Conservation (phyloP, 495 filamentous ascomycete genomes). For the Neurospora sublineolata region DNA sequence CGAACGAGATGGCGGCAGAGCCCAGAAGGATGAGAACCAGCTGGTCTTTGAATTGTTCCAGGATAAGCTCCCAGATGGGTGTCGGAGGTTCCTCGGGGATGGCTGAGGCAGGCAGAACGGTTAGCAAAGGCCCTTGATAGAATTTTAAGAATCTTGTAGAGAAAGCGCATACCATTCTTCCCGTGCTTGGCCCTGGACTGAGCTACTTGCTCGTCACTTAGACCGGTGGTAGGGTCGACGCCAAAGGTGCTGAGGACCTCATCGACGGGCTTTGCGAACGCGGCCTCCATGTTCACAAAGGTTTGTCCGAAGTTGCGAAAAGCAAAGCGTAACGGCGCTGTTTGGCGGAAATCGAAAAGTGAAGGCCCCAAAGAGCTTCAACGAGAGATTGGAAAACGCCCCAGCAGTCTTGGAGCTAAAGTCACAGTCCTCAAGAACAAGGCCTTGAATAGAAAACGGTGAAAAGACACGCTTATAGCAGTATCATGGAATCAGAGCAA, state of each 20-base stretch:
- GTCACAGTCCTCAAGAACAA: not conserved
- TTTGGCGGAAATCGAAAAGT: not conserved
- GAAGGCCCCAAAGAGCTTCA: not conserved
- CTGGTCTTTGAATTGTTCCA: constrained; percentile 99
- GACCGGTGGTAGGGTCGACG: constrained; percentile 53
- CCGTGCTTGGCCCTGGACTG: constrained; percentile 58
- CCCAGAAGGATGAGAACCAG: constrained; percentile 90
- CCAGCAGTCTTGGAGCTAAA: not conserved
- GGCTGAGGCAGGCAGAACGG: constrained; percentile 39
- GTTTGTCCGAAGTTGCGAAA: not conserved
- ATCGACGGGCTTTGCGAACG: constrained; percentile 56
- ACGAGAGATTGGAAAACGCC: not conserved
- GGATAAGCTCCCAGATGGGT: constrained; percentile 86
- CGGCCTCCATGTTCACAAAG: constrained; percentile 56
- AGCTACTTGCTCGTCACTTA: constrained; percentile 58
- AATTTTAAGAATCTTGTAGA: not conserved
- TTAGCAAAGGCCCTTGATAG: not conserved
- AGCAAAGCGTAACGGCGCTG: not conserved
- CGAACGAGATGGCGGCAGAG: constrained; percentile 89
- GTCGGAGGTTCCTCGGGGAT: constrained; percentile 96
- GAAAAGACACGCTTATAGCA: not conserved
- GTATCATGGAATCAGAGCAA: not conserved
- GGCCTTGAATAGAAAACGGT: not conserved
- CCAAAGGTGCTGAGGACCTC: constrained; percentile 63
- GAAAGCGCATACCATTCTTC: constrained; percentile 59